Base-by-base conservation (phyloP, 257 asterid species). In the Gynochthodes officinalis region DNA sequence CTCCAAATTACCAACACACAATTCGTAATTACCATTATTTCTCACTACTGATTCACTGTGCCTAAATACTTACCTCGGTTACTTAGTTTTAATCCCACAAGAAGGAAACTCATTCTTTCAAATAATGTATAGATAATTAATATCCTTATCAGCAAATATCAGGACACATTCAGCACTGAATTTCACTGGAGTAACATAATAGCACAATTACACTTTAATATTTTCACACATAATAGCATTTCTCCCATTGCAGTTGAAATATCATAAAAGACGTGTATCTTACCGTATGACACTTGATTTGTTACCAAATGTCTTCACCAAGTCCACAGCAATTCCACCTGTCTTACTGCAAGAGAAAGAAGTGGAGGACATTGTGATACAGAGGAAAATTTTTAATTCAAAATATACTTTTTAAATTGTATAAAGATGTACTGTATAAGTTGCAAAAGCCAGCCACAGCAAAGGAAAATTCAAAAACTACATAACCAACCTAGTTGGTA, bases 211-310 rank as follows among this genome's bases (percentile, higher is more conserved):
- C 33, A 49, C 37, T 32, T 50, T 27, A 44, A 16, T 4, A 10
- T 39, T 69, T 52, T 54, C 35, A 32, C 12, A 39, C 2, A 12
- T 27, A 55, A 0, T 42, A 6, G 64, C 4, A 55, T 42, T 44
- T 61, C 4, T 19, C 50, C 8, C 33, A 21, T 21, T 46, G 52
- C 69, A 32, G 67, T 37, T 33, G 53, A 30, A 37, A 30, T 28
- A 59, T 23, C 7, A 21, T 23, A n/a, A 69, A 19, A 33, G 13
- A n/a, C 12, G 21, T 57, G 23, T 60, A 60, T 65, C 85, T 84
- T 78, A 89, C 98, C 99, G 78, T 18, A 87, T 70, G 0, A 95
- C 91, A 69, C 92, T 91, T 52, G 92, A 84, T 77, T 86, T 92
- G 75, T 82, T 86, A 67, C 95, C 93, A 78, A 91, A 95, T 50